Base-by-base conservation (phyloP, 495 filamentous ascomycete genomes). In the Tuber calosporum region DNA sequence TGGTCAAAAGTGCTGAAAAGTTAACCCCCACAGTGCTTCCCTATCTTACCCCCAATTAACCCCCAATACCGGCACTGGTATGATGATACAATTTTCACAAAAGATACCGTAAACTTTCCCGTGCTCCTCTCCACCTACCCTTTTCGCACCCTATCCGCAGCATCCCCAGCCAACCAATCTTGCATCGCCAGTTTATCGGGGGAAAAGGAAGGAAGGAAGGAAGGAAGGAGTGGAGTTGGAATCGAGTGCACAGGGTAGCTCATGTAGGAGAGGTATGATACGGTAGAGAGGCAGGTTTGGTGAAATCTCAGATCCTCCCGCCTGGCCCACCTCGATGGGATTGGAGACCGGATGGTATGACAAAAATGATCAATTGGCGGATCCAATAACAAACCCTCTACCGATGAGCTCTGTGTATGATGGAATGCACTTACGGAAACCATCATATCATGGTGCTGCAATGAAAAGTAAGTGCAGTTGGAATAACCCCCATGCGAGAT, bases 291-390 rank as follows among this genome's bases (percentile, higher is more conserved):
- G 53, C 26, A 62, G 13, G 53, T 34, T 62, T 34, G 53, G 53
- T 17, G 26, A 30, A 62, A 62, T 62, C 53, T 62, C 26, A 62
- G 53, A 62, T 62, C 53, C 53, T 62, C 53, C 53, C 53, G 53
- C 53, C 26, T 62, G 15, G 26, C 26, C 53, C 53, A 62, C 53
- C 53, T 62, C 53, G 53, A 62, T 62, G 30, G 53, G 13, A 30
- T 62, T 62, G 53, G 8, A 34, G 6, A n/a, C n/a, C n/a, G n/a
- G n/a, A 62, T 3, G 53, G 30, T 62, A 34, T 62, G 53, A 62
- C 26, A 62, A 34, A 62, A n/a, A 5, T 34, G 26, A 34, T 30
- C 34, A 4, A 62, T 62, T 62, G 53, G 53, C 7, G 4, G 48
- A 58, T 58, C 48, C 48, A 30, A 30, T 26, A 58, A 58, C n/a